These are phyloP conservation scores for Peterozyma xylosa DNA, from an alignment of 805 yeast genomes.

Conservation along the genomic window DNA sequence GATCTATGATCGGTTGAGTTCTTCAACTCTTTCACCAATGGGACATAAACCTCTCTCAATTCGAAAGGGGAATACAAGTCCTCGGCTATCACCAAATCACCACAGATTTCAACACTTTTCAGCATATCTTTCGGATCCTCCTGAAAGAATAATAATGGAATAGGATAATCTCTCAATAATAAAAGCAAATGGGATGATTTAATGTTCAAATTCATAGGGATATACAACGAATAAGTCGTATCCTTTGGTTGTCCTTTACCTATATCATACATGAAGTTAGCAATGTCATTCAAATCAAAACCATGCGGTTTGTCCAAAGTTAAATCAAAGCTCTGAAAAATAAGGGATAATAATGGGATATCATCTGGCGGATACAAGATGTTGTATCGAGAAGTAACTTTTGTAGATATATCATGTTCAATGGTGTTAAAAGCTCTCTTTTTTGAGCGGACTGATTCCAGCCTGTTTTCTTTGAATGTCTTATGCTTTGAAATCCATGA, in stretches of 20 bases:
- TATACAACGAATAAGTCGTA: constrained; percentile 54
- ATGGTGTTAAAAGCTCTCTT: background rate
- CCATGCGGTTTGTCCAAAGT: constrained; percentile 37
- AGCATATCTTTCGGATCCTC: constrained; percentile 18
- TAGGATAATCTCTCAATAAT: constrained; percentile 78
- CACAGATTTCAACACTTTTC: constrained; percentile 28
- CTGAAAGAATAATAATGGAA: constrained; percentile 76
- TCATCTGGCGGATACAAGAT: constrained; percentile 31
- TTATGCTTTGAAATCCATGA: background rate
- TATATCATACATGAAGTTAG: constrained; percentile 53
- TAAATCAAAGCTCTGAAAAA: constrained; percentile 41
- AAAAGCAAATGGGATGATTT: constrained; percentile 53
- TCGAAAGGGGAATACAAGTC: constrained; percentile 35
- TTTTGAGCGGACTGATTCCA: background rate
- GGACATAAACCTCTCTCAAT: constrained; percentile 46
- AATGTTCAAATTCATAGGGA: constrained; percentile 58
- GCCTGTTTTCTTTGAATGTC: background rate
- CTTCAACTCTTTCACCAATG: constrained; percentile 43
- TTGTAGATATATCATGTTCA: background rate
- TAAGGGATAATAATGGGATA: constrained; percentile 48
- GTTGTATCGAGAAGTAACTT: background rate
- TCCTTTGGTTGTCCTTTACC: constrained; percentile 83
- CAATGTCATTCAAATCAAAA: constrained; percentile 42
- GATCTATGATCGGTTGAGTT: constrained; percentile 25
- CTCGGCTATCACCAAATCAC: constrained; percentile 68